Percentiles rank a stretch among this genome's conserved stretches.
Conservation (phyloP, 805 yeast genomes). For the Suhomyces sp. region DNA sequence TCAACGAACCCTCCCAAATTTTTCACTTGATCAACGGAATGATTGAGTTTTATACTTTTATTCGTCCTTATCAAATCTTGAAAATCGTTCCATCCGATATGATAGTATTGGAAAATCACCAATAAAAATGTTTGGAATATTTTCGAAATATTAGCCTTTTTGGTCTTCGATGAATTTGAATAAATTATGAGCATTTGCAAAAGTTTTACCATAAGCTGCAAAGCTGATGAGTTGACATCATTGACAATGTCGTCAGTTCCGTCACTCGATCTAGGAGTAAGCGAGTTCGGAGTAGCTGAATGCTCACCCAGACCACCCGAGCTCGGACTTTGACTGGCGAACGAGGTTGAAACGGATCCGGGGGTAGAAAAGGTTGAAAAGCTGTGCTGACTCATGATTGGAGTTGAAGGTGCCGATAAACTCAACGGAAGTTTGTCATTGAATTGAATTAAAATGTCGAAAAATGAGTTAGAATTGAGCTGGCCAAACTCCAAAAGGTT, state of each 20-base stretch:
- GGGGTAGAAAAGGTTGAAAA: conserved; percentile 2
- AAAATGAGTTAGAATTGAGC: conserved; percentile 27
- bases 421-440: conserved; percentile 44
- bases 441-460: conserved; percentile 35
- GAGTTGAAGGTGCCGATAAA: conserved; percentile 44
- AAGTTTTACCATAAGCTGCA: conserved; percentile 30
- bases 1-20: conserved; percentile 37
- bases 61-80: conserved; percentile 32
- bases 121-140: conserved; percentile 32
- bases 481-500: conserved; percentile 31
- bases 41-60: conserved; percentile 37
- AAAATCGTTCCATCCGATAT: conserved; percentile 39
- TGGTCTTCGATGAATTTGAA: conserved; percentile 31
- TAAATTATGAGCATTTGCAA: conserved; percentile 34
- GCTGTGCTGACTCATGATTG: conserved; percentile 18
- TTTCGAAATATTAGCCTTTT: conserved; percentile 26
- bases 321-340: not conserved
- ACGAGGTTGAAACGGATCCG: conserved; percentile 4
- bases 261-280: conserved; percentile 6
- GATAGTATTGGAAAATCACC: conserved; percentile 36
- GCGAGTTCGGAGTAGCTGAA: not conserved
- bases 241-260: not conserved
- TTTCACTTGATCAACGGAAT: conserved; percentile 27
- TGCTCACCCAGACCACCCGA: not conserved
- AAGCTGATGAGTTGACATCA: conserved; percentile 25